Conservation (phyloP, 441 rosid genomes). For the Pelargonium myrrhifolium region DNA sequence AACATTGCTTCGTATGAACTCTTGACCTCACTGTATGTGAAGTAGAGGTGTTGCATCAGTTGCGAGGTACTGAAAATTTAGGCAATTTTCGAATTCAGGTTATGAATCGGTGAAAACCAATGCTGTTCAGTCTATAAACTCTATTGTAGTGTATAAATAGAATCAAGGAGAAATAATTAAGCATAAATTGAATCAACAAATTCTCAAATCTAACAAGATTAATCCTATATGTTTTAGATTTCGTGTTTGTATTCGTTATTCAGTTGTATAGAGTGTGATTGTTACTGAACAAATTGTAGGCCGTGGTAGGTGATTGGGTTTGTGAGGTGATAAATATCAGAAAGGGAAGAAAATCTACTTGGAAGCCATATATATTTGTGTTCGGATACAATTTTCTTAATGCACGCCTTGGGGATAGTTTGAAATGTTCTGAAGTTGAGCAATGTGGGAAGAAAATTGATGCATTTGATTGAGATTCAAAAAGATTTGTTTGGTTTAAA, state of each 20-base stretch:
- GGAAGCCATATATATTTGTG: background rate
- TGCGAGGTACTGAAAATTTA: background rate
- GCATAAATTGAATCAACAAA: no score
- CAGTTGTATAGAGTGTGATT: constrained; percentile 1
- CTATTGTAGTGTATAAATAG: no score
- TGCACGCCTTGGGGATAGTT: background rate
- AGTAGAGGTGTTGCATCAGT: background rate
- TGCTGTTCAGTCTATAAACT: no score
- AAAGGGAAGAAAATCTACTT: background rate
- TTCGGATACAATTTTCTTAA: background rate
- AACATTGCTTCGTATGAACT: background rate
- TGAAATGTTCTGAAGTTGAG: background rate
- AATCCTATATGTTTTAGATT: background rate
- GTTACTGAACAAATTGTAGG: background rate
- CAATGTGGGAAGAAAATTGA: background rate
- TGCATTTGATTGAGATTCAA: background rate
- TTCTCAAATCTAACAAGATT: background rate
- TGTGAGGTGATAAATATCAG: background rate
- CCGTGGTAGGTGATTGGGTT: background rate
- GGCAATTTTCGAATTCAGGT: background rate
- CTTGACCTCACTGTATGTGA: background rate
- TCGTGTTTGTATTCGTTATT: background rate
- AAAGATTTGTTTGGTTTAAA: constrained; percentile 1
- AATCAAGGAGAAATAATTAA: no score
- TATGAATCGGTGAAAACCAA: background rate